These are phyloP conservation scores for Termitomyces titanicus DNA, from an alignment of 768 basidiomycete genomes.

Conservation along the genomic window DNA sequence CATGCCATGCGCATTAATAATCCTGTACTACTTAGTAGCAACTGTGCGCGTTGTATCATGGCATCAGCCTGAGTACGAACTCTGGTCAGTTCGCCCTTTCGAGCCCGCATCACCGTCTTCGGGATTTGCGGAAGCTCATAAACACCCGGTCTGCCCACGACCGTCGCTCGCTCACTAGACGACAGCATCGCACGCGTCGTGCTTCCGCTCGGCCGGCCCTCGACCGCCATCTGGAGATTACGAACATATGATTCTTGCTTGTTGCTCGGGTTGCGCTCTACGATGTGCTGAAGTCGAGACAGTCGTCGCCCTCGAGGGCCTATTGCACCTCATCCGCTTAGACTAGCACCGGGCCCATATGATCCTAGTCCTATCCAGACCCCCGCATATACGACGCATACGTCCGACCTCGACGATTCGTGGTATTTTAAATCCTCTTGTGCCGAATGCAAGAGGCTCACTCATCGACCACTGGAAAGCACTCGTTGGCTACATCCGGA, in stretches of 20 bases:
- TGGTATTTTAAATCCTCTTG: too few relatives aligned
- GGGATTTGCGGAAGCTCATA: too few relatives aligned
- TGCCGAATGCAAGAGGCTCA: too few relatives aligned
- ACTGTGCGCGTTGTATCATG: constrained; percentile 48
- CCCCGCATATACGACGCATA: constrained; percentile 76
- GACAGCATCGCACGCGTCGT: constrained; percentile 46
- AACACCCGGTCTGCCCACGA: constrained; percentile 30
- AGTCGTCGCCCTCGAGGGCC: constrained; percentile 67
- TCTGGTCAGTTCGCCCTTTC: constrained; percentile 14
- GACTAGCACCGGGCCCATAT: constrained; percentile 49
- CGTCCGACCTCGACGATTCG: too few relatives aligned
- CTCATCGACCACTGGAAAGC: too few relatives aligned
- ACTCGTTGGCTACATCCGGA: too few relatives aligned
- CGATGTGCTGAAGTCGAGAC: constrained; percentile 35
- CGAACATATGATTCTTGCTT: constrained; percentile 44
- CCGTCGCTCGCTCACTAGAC: constrained; percentile 37
- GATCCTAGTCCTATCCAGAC: constrained; percentile 82
- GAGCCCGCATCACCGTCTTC: too few relatives aligned
- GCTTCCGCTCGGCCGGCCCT: constrained; percentile 43
- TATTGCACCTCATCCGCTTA: constrained; percentile 49
- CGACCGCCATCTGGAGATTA: constrained; percentile 66
- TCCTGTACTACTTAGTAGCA: too few relatives aligned
- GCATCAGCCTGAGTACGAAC: constrained; percentile 30
- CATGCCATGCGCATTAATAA: constrained; percentile 66
- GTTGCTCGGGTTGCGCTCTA: not conserved